Conservation (phyloP, 2,329 filamentous ascomycete genomes). For the Ilyonectria robusta region DNA sequence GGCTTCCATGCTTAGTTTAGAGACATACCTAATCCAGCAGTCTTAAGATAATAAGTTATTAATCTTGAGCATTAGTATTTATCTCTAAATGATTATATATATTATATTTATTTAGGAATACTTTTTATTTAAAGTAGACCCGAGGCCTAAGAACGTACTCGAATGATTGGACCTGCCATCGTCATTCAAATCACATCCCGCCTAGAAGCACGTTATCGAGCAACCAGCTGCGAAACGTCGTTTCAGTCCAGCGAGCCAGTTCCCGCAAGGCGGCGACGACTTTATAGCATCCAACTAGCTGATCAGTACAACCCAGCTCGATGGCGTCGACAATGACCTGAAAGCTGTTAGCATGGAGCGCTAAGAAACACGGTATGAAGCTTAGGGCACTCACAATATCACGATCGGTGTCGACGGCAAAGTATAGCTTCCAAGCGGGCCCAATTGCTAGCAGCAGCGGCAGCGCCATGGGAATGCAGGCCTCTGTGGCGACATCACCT, state of each 20-base stretch:
- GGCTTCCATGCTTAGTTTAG: no score
- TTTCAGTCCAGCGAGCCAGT: conserved; percentile 12
- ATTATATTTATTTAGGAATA: no score
- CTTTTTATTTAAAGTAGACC: no score
- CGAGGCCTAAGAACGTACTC: no score
- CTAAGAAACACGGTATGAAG: background rate
- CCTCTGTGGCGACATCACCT: background rate
- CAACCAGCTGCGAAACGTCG: conserved; percentile 9
- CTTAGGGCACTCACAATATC: background rate
- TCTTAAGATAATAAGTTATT: no score
- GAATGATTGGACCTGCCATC: no score
- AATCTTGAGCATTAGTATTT: no score
- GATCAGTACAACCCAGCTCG: conserved; percentile 4
- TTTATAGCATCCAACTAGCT: conserved; percentile 13
- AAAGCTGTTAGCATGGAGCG: background rate
- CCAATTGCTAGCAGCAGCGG: conserved; percentile 2
- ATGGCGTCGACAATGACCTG: conserved; percentile 11
- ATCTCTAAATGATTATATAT: no score
- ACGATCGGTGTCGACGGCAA: conserved; percentile 4
- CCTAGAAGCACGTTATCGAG: conserved; percentile 1
- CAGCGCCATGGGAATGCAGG: background rate
- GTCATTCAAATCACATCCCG: background rate
- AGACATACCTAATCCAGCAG: no score
- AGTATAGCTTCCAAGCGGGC: conserved; percentile 11
- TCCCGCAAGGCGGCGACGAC: conserved; percentile 10